phyloP scores from a whole-genome alignment of 345 rosid genomes.

The Luvunga scandens region DNA sequence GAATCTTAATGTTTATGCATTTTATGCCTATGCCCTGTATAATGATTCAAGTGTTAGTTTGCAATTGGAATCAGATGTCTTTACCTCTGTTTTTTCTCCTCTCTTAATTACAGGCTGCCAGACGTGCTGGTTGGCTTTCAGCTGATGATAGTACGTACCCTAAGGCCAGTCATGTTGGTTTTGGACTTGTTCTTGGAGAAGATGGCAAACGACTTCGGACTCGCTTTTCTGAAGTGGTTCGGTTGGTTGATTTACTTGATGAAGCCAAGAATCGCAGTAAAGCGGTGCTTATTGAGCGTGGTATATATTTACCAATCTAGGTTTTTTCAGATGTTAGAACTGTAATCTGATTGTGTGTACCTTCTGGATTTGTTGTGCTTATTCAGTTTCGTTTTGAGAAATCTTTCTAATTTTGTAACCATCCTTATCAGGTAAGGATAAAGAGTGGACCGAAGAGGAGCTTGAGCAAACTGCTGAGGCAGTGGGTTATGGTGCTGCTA shows the following conservation, averaged over 20 bases:
- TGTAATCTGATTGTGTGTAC: conserved; percentile 1
- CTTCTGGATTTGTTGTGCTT: background rate
- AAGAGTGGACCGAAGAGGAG: conserved; percentile 84
- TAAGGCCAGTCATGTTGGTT: conserved; percentile 78
- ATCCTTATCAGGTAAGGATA: conserved; percentile 60
- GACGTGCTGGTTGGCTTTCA: conserved; percentile 88
- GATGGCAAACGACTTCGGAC: conserved; percentile 93
- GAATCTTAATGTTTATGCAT: background rate
- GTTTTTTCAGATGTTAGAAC: conserved; percentile 2
- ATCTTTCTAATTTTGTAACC: background rate
- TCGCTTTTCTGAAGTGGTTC: conserved; percentile 81
- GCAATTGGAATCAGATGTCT: background rate
- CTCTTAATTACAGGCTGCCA: conserved; percentile 68
- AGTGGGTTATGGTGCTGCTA: conserved; percentile 93
- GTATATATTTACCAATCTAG: conserved; percentile 37
- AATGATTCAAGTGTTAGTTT: background rate
- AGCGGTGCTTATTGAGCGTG: conserved; percentile 73
- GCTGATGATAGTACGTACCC: conserved; percentile 50
- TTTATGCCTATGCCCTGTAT: background rate
- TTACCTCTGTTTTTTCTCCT: conserved; percentile 16
- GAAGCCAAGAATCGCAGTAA: conserved; percentile 90
- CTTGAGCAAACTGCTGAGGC: conserved; percentile 92
- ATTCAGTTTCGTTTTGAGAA: background rate
- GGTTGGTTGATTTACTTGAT: conserved; percentile 89
- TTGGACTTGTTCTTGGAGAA: conserved; percentile 95